Evolutionary conservation across 768 basidiomycete species (phyloP), one percentile per base, ranked within the genome.

Genomic region (Podaxis sp.): DNA sequence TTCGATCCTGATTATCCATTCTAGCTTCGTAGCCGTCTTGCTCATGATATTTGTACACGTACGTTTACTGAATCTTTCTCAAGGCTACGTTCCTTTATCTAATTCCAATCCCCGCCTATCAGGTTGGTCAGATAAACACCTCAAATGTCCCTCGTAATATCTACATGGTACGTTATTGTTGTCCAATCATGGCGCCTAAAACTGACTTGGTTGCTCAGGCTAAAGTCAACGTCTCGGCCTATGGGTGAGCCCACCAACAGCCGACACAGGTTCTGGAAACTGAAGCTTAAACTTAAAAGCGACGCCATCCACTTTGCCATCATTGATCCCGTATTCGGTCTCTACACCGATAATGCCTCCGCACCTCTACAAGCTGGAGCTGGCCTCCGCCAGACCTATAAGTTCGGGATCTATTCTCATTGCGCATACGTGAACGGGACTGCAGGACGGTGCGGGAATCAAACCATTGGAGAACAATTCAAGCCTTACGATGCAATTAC

Each of bases 101-200:
- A 57, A 64, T 12, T 13, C 8, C 49, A 50, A 24, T 27, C 66
- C 70, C 47, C 73, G 67, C 68, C 71, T 70, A 53, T 53, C 64
- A 93, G 91, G 84, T 93, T 61, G 91, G 88, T 63, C 92, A 93
- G 82, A 91, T 88, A 70, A 93, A 86, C 72, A 89, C 88, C 56
- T 86, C 89, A 15, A 79, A 78, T 37, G 85, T 92, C 36, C 89
- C 91, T 62, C 84, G 85, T 62, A 82, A 80, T 60, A 85, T 93
- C 58, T 82, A 85, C 58, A 88, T 93, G 89, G 91, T 91, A 72
- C 75, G 72, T 38, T 66, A 59, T 50, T 55, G 43, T 37, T 40
- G 22, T 40, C 33, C 25, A 43, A 11, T 51, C 19, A 29, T 25
- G 36, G 29, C 52, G 53, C 33, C 38, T 57, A 12, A 54, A 55